Evolutionary conservation across 345 rosid genomes (phyloP), one percentile per base, ranked within the genome.

Genomic region (Rhizophora apiculata): DNA sequence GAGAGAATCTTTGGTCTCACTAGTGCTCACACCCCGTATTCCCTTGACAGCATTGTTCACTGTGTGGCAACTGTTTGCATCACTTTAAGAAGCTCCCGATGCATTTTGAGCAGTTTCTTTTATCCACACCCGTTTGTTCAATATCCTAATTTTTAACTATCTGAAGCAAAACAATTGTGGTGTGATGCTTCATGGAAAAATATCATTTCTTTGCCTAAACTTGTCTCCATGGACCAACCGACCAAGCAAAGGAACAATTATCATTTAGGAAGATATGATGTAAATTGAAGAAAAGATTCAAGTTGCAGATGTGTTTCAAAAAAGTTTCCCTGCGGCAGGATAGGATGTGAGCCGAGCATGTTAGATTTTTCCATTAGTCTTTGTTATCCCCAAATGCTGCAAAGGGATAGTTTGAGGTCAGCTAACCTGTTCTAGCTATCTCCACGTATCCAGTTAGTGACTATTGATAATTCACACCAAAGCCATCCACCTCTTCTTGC

Each of bases 381-480:
- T 68, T 58, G 53, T 30, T 54, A 24, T 27, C 71, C 64, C 60
- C 56, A 63, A 63, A 66, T 67, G 71, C 52, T 26, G 29, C 72
- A 46, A 24, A 22, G 52, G 71, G 68, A 58, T 63, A 16, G 31
- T 36, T 58, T 13, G 30, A 34, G 52, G 76, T 69, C 83, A 73
- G 76, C 78, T 48, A 69, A 11, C 19, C 51, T 56, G 60, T 6
- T 27, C 31, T 73, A 73, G 56, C 55, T 79, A 75, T 79, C 73
- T 76, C 78, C 77, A 55, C 73, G 34, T 43, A 13, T 63, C 48
- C 76, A 36, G 68, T 73, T 81, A 69, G 72, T 74, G 68, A 72
- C 72, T 63, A 6, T 18, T 76, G 66, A 75, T 71, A 64, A 76
- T 73, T 75, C 77, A 71, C 73, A 69, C 76, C 68, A 32, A 36